Base-by-base conservation (phyloP, 768 basidiomycete genomes). In the Macrocybe gigantea region DNA sequence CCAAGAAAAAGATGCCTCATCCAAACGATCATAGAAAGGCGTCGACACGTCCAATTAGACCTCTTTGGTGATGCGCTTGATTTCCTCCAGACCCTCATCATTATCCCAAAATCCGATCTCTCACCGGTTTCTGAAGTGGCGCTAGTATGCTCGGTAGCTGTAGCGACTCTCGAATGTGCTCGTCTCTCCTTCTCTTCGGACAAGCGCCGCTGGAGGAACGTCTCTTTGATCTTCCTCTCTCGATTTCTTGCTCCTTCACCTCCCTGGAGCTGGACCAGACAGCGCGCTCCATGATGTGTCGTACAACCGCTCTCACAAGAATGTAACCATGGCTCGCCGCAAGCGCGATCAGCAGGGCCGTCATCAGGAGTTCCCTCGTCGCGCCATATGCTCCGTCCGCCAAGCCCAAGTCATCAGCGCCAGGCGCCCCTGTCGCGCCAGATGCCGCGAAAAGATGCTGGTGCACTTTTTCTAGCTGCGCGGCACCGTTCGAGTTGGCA, bases 311-410 rank as follows among this genome's bases (percentile, higher is more conserved):
- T 9, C 83, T 77, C 39, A 89, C 58, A 34, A 92, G 52, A 49
- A 93, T 69, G 66, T 84, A 95, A n/a, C 77, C 85, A 62, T 98
- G 95, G 39, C 84, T 88, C n/a, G 92, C 83, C 4, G 79, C 75
- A 36, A 97, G 75, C 1, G 92, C 88, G 37, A 95, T 69, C 13
- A 91, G 64, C 7, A 83, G 64, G 2, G 88, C 83, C 32, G 80
- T 81, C 49, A 83, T 51, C 6, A 91, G 65, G 7, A 85, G 57
- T 39, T 77, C 72, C 51, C 69, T 67, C 33, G 70, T 77, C 8
- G 72, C 77, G 12, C 64, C 65, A 5, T 53, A 48, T 40, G 61
- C 41, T 36, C 41, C 48, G 5, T 44, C 49, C 34, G 38, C 44
- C 22, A 22, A n/a, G 37, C 45, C 42, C 34, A 47, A 31, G 15